Evolutionary conservation across 306 rosid genomes (phyloP).

Genomic region (Citrullus amarus): DNA sequence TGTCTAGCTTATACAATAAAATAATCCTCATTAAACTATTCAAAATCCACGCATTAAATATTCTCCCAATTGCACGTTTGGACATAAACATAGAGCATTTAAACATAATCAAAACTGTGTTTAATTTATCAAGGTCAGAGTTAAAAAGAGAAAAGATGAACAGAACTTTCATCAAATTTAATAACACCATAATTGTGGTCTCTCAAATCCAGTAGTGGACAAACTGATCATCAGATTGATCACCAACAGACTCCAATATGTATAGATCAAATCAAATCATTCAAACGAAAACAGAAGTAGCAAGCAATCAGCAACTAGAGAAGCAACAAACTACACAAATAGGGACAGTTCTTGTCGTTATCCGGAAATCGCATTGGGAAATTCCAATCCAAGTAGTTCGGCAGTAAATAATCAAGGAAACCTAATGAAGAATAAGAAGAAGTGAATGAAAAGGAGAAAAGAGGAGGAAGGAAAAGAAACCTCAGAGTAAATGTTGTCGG

Average conservation of each 20-base stretch:
- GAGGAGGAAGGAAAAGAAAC: constrained; percentile 13
- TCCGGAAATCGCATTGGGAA: not conserved
- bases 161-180: not conserved
- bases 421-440: not conserved
- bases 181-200: not conserved
- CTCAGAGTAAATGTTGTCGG: constrained; percentile 81
- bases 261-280: not conserved
- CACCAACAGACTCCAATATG: not conserved
- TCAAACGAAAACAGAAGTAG: not conserved
- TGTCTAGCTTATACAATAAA: not conserved
- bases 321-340: not conserved
- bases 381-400: not conserved
- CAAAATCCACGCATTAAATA: not conserved
- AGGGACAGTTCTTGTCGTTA: not conserved
- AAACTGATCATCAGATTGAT: not conserved
- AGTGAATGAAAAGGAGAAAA: not conserved
- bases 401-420: not conserved
- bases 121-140: not conserved
- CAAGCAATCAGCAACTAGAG: not conserved
- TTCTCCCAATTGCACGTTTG: not conserved
- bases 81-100: not conserved
- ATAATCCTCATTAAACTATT: not conserved
- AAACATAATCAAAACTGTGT: not conserved
- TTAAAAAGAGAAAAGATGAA: not conserved
- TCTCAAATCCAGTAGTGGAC: not conserved